Conservation (phyloP, 345 rosid genomes). For the Erodium maritimum region DNA sequence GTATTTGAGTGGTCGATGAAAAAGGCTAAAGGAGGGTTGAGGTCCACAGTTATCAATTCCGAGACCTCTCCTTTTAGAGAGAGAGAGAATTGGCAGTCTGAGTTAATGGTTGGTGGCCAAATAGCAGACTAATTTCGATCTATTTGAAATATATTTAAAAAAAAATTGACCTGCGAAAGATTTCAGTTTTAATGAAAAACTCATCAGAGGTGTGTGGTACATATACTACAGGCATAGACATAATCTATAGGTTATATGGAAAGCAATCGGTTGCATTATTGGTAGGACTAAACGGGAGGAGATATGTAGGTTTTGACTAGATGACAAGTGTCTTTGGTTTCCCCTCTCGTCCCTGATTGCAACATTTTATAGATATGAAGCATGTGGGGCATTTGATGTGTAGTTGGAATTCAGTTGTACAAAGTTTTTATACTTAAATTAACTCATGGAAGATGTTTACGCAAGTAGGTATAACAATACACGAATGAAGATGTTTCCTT, state of each 20-base stretch:
- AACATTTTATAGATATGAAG: not conserved
- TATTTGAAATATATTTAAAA: no score
- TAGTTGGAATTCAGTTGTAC: not conserved
- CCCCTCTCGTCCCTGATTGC: not conserved
- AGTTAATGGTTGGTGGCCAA: not conserved
- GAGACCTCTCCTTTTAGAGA: not conserved
- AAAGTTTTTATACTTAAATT: not conserved
- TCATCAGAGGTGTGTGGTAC: not conserved
- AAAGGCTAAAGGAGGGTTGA: not conserved
- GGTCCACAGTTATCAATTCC: not conserved
- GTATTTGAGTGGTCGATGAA: not conserved
- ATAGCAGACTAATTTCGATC: not conserved
- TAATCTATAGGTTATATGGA: not conserved
- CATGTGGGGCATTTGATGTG: not conserved
- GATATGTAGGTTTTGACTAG: not conserved
- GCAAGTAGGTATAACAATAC: not conserved
- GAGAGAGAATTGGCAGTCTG: not conserved
- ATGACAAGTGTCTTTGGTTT: not conserved
- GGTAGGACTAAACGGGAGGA: not conserved
- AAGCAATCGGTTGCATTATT: not conserved
- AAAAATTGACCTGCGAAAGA: no score
- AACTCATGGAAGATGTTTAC: not conserved
- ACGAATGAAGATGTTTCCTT: not conserved
- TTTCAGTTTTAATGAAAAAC: not conserved
- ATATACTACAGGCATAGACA: not conserved